Percentiles rank a stretch among this genome's conserved stretches.
Evolutionary conservation across 2,329 filamentous ascomycete genomes (phyloP).

Genomic region (Calonectria pauciramosa): DNA sequence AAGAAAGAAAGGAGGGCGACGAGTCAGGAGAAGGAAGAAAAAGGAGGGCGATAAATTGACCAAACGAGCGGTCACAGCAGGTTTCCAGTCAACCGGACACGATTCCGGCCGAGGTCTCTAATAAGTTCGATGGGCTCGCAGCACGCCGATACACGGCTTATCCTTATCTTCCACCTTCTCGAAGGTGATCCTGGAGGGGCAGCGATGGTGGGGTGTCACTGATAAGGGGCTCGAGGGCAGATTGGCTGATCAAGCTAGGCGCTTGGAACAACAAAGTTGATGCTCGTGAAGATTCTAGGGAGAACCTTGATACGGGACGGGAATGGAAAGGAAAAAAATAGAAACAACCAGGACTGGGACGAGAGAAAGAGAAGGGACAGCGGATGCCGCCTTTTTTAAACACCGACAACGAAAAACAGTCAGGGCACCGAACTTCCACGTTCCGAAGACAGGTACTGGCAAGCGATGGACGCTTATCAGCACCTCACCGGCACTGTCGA

Average conservation of each 20-base stretch:
- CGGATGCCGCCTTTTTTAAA: constrained; percentile 6
- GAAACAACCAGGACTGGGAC: neutral
- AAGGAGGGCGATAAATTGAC: neutral
- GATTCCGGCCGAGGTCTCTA: constrained; percentile 10
- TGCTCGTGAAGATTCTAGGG: constrained; percentile 2
- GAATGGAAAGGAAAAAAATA: neutral
- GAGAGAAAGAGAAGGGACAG: neutral
- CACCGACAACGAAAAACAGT: neutral
- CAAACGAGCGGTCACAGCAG: constrained; percentile 9
- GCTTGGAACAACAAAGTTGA: constrained; percentile 10
- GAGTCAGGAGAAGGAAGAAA: constrained; percentile 17
- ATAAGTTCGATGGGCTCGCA: constrained; percentile 1
- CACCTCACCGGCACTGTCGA: constrained; percentile 5
- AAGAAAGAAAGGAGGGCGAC: constrained; percentile 17
- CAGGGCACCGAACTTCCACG: neutral
- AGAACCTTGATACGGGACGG: neutral
- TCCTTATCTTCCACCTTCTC: constrained; percentile 40
- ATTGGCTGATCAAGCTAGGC: constrained; percentile 23
- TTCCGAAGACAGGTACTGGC: neutral
- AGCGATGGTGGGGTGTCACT: constrained; percentile 41
- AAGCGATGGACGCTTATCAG: constrained; percentile 27
- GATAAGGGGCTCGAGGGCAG: constrained; percentile 36
- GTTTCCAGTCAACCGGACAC: constrained; percentile 23
- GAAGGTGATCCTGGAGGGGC: constrained; percentile 21
- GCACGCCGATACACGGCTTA: constrained; percentile 25